phyloP scores from a whole-genome alignment of 495 filamentous ascomycete species.

The Achaetomiella virescens region DNA sequence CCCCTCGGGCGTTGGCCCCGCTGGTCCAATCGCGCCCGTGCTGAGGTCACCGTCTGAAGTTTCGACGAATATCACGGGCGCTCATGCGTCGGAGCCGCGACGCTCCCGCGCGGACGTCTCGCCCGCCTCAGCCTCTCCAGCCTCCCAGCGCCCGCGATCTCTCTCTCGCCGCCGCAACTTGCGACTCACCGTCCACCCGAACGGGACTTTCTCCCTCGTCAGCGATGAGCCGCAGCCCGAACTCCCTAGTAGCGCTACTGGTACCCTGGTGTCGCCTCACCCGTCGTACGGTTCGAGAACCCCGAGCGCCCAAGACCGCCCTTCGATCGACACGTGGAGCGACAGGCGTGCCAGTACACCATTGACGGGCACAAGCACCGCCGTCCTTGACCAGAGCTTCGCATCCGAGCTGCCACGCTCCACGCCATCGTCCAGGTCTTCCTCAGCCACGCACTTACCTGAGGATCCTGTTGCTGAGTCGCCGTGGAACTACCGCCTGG shows the following conservation, averaged over 20 bases:
- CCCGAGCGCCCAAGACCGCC: conserved; percentile 40
- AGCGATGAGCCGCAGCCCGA: conserved; percentile 19
- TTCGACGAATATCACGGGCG: conserved; percentile 21
- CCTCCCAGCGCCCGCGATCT: conserved; percentile 24
- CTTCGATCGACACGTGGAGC: conserved; percentile 42
- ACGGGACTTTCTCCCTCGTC: conserved; percentile 46
- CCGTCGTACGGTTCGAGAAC: conserved; percentile 32
- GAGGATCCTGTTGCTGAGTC: conserved; percentile 39
- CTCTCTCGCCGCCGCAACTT: conserved; percentile 34
- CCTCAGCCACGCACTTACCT: conserved; percentile 33
- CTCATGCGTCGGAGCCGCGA: conserved; percentile 17
- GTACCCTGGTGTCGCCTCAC: conserved; percentile 28
- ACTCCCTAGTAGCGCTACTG: conserved; percentile 19
- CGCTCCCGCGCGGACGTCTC: conserved; percentile 11
- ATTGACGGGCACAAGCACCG: conserved; percentile 32
- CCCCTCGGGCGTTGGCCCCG: conserved; percentile 25
- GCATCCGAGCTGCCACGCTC: conserved; percentile 25
- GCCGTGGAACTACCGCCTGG: conserved; percentile 49
- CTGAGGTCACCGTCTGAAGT: conserved; percentile 34
- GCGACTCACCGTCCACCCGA: conserved; percentile 36
- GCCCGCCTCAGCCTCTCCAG: conserved; percentile 11
- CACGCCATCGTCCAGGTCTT: conserved; percentile 24
- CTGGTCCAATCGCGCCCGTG: conserved; percentile 22
- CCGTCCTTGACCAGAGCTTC: conserved; percentile 36
- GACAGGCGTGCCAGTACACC: conserved; percentile 41